Base-by-base conservation (phyloP, 1,284 basidiomycete genomes). In the Apiotrichum akiyoshidainum region DNA sequence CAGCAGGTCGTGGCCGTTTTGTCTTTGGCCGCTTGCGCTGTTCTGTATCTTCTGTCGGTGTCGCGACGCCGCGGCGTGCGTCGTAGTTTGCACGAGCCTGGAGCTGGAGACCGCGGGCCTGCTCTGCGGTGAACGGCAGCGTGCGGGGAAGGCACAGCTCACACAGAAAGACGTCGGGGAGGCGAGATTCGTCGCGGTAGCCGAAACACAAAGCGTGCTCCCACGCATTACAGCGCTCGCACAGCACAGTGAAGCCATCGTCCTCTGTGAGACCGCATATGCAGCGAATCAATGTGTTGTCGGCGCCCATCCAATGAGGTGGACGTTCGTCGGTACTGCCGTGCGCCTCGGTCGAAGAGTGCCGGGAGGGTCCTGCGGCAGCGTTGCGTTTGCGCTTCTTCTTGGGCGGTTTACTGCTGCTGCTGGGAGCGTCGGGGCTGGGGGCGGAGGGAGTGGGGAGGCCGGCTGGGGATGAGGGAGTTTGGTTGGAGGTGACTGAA, bases 171-270 rank as follows among this genome's bases (percentile, higher is more conserved):
- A 62, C 65, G 22, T 94, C 89, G 1, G 92, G 91, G 0, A 92
- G 87, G 37, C 82, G 81, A 37, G 80, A 78, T 44, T 82, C 84
- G 50, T 84, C 80, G 21, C 80, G 78, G 68, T 92, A 87, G 37
- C 84, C 85, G 68, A 94, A 91, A 76, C 93, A 96, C 7, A 87
- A 86, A 9, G 85, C 89, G 77, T 97, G 93, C 69, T 90, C 90
- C 92, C 93, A 96, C 19, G 89, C 84, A 26, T 84, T 84, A 75
- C 94, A 97, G 54, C 82, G 79, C 74, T 96, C 94, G 77, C 93
- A 97, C 31, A 90, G 90, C 59, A 96, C 92, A 17, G 88, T 90
- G 78, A 92, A 93, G 17, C 92, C 92, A 73, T 94, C 92, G 78
- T 94, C 93, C 68, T 87, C 83, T 11, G 66, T 68, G 42, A 77